These are phyloP conservation scores for Daldinia concentrica DNA, from an alignment of 495 filamentous ascomycete species.

Conservation along the genomic window DNA sequence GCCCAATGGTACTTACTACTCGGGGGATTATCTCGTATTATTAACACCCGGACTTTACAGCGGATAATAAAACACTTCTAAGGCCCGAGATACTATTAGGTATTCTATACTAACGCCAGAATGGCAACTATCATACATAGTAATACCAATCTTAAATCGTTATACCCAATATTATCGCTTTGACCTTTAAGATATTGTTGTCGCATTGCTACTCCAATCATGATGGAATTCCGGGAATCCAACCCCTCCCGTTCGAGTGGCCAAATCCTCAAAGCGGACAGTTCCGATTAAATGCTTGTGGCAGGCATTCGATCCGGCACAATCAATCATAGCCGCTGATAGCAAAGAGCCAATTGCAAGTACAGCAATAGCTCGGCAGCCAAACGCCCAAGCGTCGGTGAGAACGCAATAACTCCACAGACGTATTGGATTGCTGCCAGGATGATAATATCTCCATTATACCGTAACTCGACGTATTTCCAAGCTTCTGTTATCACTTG, in stretches of 20 bases:
- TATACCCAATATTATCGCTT: neutral
- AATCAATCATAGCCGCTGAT: neutral
- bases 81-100: no score
- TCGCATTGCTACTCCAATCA: neutral
- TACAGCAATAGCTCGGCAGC: neutral
- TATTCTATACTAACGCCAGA: no score
- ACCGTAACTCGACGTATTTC: neutral
- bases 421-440: constrained; percentile 1
- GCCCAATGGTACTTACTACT: neutral
- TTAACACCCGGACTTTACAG: neutral
- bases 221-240: neutral
- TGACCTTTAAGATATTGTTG: neutral
- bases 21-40: no score
- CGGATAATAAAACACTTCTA: no score
- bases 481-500: neutral
- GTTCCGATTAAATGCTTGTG: neutral
- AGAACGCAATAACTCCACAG: neutral
- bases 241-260: neutral
- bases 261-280: neutral
- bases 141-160: neutral
- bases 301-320: neutral
- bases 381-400: neutral
- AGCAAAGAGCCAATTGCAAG: neutral
- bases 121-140: neutral
- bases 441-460: neutral